Evolutionary conservation across 1,284 basidiomycete species (phyloP).

Genomic region (Cutaneotrichosporon cyanovorans): DNA sequence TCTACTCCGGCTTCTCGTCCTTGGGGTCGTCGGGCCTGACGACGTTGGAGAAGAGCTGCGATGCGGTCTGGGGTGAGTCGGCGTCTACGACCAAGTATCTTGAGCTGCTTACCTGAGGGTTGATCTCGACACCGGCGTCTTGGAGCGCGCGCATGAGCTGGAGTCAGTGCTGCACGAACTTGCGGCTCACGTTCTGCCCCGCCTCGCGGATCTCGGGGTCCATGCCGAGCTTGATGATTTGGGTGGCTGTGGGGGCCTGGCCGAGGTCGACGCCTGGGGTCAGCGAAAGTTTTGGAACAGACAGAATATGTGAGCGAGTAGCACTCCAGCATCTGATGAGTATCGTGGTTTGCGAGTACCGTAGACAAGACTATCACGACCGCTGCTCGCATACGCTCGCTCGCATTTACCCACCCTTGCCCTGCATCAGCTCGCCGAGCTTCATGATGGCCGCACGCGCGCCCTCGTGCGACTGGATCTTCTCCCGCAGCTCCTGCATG

Average conservation of each 20-base stretch:
- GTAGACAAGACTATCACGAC: no score
- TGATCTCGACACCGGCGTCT: slow-evolving; percentile 34
- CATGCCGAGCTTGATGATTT: slow-evolving; percentile 37
- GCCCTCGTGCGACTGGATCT: slow-evolving; percentile 30
- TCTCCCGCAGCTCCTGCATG: slow-evolving; percentile 29
- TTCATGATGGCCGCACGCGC: slow-evolving; percentile 30
- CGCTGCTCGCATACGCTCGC: no score
- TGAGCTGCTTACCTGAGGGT: slow-evolving; percentile 20
- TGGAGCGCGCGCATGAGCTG: slow-evolving; percentile 36
- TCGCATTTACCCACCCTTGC: slow-evolving; percentile 33
- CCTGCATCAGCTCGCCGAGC: slow-evolving; percentile 30
- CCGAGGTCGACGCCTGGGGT: slow-evolving; percentile 30
- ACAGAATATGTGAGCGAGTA: no score
- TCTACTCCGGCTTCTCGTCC: slow-evolving; percentile 6
- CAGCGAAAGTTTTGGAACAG: no score
- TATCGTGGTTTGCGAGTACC: no score
- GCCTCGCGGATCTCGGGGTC: slow-evolving; percentile 35
- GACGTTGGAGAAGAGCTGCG: slow-evolving; percentile 18
- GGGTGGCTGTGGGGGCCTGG: slow-evolving; percentile 27
- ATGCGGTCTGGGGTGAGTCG: slow-evolving; percentile 8
- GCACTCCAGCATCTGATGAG: no score
- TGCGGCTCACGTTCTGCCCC: slow-evolving; percentile 27
- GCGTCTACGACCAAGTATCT: no score
- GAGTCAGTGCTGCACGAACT: background rate
- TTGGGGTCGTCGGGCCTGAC: slow-evolving; percentile 4